A percentile compares a stretch with the other conserved stretches of the same genome.
Evolutionary conservation across 2,329 filamentous ascomycete genomes (phyloP).

Genomic region (Talaromyces sp.): DNA sequence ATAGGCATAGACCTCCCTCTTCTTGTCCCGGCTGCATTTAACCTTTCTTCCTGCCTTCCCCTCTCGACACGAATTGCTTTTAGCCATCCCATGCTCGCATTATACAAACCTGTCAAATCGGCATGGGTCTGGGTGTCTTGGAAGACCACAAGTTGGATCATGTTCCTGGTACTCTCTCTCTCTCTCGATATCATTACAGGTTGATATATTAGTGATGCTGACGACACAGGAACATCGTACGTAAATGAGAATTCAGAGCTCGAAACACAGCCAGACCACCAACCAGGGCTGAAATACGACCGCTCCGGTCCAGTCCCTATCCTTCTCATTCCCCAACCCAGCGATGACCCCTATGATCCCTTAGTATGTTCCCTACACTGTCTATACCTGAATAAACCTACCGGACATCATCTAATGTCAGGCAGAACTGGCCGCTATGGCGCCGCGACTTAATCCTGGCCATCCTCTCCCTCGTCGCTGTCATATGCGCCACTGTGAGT

Average conservation of each 20-base stretch:
- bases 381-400: neutral
- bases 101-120: neutral
- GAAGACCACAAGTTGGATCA: slow-evolving; percentile 63
- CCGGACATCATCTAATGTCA: neutral
- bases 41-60: neutral
- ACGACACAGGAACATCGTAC: slow-evolving; percentile 41
- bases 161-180: slow-evolving; percentile 63
- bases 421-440: slow-evolving; percentile 77
- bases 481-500: slow-evolving; percentile 79
- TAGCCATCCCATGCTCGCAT: neutral
- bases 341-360: slow-evolving; percentile 85
- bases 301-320: slow-evolving; percentile 63
- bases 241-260: slow-evolving; percentile 54
- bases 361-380: slow-evolving; percentile 48
- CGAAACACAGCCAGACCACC: slow-evolving; percentile 6
- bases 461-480: slow-evolving; percentile 72
- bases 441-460: slow-evolving; percentile 75
- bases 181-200: no score
- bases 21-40: neutral
- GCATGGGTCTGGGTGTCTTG: slow-evolving; percentile 70
- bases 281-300: slow-evolving; percentile 66
- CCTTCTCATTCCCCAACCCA: slow-evolving; percentile 86
- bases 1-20: neutral
- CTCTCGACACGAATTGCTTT: neutral
- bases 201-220: neutral